phyloP scores from a whole-genome alignment of 202 grass and related monocot genomes.

The Schoenoplectus tabernaemontani region DNA sequence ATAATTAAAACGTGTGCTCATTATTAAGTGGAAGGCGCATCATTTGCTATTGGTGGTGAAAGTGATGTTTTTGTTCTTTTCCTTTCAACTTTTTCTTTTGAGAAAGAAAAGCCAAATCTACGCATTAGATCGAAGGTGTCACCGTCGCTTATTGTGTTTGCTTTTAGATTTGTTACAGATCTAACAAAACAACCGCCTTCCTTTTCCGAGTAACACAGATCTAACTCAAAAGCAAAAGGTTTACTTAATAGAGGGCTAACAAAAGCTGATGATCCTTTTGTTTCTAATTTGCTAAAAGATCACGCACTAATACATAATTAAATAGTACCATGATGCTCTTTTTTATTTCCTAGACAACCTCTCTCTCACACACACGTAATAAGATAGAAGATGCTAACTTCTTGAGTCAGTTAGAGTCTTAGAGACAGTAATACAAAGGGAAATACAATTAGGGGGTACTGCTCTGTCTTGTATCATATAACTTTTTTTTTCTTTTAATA shows the following conservation, averaged over 20 bases:
- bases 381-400: neutral
- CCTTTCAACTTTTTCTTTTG: neutral
- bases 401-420: no score
- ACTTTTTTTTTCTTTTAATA: no score
- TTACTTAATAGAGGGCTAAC: neutral
- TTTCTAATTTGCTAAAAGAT: conserved; percentile 10
- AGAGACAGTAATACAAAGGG: no score
- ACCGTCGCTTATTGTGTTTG: neutral
- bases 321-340: neutral
- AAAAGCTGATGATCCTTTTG: conserved; percentile 14
- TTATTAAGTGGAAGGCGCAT: neutral
- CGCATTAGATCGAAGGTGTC: neutral
- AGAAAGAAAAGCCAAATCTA: neutral
- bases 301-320: neutral
- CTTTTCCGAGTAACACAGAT: neutral
- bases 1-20: neutral
- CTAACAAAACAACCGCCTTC: conserved; percentile 13
- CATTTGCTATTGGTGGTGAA: neutral
- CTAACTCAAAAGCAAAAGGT: conserved; percentile 1
- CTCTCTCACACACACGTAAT: neutral
- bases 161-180: conserved; percentile 18
- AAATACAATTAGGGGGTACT: no score
- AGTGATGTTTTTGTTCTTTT: neutral
- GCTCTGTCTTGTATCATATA: no score
- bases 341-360: neutral